Conservation (phyloP, 2,329 filamentous ascomycete species). For the Acephala macrosclerotiorum region DNA sequence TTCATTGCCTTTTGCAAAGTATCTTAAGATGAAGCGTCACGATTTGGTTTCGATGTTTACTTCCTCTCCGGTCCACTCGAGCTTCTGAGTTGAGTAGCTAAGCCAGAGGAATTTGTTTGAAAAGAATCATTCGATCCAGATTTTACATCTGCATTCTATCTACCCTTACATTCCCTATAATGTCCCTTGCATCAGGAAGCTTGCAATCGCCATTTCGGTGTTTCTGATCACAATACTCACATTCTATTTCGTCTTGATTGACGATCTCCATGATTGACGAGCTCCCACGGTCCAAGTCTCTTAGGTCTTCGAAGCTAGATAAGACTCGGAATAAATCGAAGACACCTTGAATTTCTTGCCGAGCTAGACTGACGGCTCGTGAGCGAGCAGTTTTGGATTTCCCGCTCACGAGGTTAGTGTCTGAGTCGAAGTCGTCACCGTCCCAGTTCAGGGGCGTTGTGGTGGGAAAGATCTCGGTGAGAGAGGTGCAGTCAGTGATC, state of each 20-base stretch:
- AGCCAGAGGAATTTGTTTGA: too few relatives aligned
- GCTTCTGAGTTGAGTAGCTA: too few relatives aligned
- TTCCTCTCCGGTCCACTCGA: too few relatives aligned
- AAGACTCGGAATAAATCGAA: neutral
- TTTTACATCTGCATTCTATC: neutral
- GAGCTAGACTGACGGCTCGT: neutral
- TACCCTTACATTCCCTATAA: neutral
- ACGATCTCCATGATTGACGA: neutral
- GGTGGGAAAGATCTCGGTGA: neutral
- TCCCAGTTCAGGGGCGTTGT: neutral
- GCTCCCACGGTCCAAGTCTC: neutral
- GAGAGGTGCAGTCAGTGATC: neutral
- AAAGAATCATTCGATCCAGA: neutral
- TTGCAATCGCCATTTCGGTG: slow-evolving; percentile 7
- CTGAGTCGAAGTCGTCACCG: neutral
- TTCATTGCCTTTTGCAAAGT: too few relatives aligned
- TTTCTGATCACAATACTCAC: neutral
- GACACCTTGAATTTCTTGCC: neutral
- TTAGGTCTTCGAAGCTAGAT: neutral
- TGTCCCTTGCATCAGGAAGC: neutral
- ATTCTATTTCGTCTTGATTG: neutral
- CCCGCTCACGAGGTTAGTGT: neutral
- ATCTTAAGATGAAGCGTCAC: too few relatives aligned
- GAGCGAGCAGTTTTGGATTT: neutral
- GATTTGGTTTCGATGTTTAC: too few relatives aligned